phyloP scores from a whole-genome alignment of 2,329 filamentous ascomycete genomes.

The Colletotrichum tofieldiae region DNA sequence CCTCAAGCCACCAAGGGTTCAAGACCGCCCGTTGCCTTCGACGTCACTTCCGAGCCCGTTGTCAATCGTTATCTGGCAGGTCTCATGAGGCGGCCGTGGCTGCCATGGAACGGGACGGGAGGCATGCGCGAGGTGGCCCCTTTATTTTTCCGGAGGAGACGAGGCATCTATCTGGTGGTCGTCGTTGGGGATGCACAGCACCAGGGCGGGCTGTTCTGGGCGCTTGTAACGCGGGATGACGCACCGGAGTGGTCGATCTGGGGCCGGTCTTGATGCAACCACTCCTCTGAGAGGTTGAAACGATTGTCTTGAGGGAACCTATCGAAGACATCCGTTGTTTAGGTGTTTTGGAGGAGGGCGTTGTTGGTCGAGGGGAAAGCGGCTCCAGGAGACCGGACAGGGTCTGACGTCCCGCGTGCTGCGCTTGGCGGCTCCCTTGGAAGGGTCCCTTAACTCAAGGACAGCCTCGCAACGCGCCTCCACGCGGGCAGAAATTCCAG shows the following conservation, averaged over 20 bases:
- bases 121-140: constrained; percentile 7
- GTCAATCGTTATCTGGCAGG: constrained; percentile 37
- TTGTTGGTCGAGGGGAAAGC: not conserved
- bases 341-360: not conserved
- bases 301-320: constrained; percentile 14
- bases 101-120: constrained; percentile 19
- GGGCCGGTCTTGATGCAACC: constrained; percentile 19
- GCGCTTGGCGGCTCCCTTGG: constrained; percentile 12
- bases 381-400: not conserved
- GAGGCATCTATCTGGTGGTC: constrained; percentile 1
- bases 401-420: not conserved
- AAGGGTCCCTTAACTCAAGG: constrained; percentile 11
- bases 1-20: constrained; percentile 37
- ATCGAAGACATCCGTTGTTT: not conserved
- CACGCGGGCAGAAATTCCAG: constrained; percentile 27
- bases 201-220: constrained; percentile 21
- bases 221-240: constrained; percentile 37
- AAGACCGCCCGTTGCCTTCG: constrained; percentile 23
- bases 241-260: constrained; percentile 31
- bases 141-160: not conserved
- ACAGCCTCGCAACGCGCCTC: constrained; percentile 14
- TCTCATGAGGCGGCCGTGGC: constrained; percentile 23
- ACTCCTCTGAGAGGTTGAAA: constrained; percentile 17
- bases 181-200: constrained; percentile 19
- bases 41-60: constrained; percentile 36